Conservation (phyloP, 2,329 filamentous ascomycete genomes). For the Fusarium nisikadoi region DNA sequence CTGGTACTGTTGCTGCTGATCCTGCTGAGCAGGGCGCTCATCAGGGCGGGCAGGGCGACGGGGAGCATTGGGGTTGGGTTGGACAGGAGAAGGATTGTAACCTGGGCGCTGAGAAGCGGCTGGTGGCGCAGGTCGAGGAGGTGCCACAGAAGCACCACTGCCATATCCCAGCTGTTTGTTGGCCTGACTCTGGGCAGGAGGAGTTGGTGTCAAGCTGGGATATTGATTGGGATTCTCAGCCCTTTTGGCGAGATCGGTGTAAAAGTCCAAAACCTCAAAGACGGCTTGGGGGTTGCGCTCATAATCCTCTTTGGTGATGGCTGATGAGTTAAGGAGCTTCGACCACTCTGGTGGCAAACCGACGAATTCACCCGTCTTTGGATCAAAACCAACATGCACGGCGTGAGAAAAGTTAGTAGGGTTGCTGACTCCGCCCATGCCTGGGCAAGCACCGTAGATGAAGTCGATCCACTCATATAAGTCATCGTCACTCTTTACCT, state of each 20-base stretch:
- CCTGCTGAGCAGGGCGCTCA: conserved; percentile 48
- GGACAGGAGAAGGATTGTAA: conserved; percentile 53
- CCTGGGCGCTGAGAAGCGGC: conserved; percentile 56
- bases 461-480: conserved; percentile 99
- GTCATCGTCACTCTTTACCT: conserved; percentile 94
- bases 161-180: conserved; percentile 73
- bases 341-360: conserved; percentile 97
- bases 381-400: conserved; percentile 97
- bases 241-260: conserved; percentile 83
- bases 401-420: conserved; percentile 98
- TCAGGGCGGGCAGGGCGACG: conserved; percentile 57
- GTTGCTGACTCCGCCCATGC: conserved; percentile 98
- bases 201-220: conserved; percentile 74
- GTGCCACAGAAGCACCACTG: conserved; percentile 69
- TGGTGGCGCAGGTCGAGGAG: conserved; percentile 72
- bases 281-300: conserved; percentile 93
- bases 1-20: conserved; percentile 64
- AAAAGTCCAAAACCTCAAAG: conserved; percentile 85
- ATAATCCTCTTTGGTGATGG: conserved; percentile 98
- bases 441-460: conserved; percentile 95
- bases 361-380: conserved; percentile 92
- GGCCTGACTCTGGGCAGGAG: conserved; percentile 65
- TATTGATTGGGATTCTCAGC: conserved; percentile 77
- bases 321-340: conserved; percentile 92
- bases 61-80: conserved; percentile 52